Percentiles rank a stretch among this genome's conserved stretches.
Evolutionary conservation across 139 green algal genomes (phyloP).

Genomic region (Picocystis salinarum): DNA sequence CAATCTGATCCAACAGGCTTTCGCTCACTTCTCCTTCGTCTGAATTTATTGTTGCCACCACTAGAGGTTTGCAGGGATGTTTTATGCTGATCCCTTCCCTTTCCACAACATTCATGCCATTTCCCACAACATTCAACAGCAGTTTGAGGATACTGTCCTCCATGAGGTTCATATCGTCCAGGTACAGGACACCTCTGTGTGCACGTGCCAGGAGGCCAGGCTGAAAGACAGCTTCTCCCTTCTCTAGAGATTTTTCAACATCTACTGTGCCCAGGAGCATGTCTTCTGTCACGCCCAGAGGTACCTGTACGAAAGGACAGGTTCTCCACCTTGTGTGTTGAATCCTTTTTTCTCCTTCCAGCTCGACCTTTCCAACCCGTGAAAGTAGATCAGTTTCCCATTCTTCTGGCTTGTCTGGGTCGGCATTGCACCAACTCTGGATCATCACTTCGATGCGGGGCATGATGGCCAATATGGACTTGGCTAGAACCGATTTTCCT

Average conservation of each 20-base stretch:
- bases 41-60: too few species aligned
- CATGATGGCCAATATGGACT: neutral
- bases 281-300: slow-evolving; percentile 2
- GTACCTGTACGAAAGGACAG: neutral
- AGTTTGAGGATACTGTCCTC: slow-evolving; percentile 1
- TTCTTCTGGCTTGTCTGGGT: neutral
- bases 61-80: too few species aligned
- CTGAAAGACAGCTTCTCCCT: neutral
- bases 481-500: slow-evolving; percentile 1
- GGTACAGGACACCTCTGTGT: slow-evolving; percentile 1
- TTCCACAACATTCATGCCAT: neutral
- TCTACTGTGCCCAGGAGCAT: slow-evolving; percentile 1
- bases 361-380: neutral
- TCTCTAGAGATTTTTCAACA: neutral
- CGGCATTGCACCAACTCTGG: neutral
- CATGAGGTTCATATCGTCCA: slow-evolving; percentile 3
- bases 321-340: neutral
- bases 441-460: neutral
- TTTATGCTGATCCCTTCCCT: slow-evolving; percentile 3
- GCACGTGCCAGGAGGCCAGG: neutral
- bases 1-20: too few species aligned
- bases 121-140: neutral
- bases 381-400: neutral
- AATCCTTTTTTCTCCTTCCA: neutral
- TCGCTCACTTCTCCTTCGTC: too few species aligned